Percentiles rank a stretch among this genome's conserved stretches.
Evolutionary conservation across 1,284 basidiomycete genomes (phyloP).

Genomic region (Volvariella volvacea): DNA sequence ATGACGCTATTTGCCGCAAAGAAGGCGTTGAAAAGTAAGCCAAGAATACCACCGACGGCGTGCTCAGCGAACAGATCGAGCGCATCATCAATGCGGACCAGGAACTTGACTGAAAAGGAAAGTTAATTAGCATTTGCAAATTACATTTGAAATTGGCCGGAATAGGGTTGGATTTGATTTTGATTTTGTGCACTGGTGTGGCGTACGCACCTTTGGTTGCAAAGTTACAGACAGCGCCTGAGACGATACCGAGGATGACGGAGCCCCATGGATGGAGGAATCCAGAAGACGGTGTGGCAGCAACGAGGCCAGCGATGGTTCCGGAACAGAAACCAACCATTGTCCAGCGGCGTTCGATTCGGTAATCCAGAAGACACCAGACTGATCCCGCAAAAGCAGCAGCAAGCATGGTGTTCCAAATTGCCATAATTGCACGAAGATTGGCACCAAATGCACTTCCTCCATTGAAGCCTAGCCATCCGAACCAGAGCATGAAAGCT

Average conservation of each 20-base stretch:
- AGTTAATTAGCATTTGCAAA: conserved; percentile 10
- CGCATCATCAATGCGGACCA: conserved; percentile 71
- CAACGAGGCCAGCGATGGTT: conserved; percentile 86
- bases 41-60: conserved; percentile 85
- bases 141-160: conserved; percentile 8
- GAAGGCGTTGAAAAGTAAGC: conserved; percentile 72
- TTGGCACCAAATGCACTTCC: conserved; percentile 88
- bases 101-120: conserved; percentile 49
- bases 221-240: conserved; percentile 79
- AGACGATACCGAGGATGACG: conserved; percentile 72
- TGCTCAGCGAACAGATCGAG: conserved; percentile 90
- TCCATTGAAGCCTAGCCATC: conserved; percentile 70
- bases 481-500: conserved; percentile 80
- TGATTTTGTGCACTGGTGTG: not conserved
- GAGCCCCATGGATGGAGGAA: conserved; percentile 64
- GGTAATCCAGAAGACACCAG: conserved; percentile 88
- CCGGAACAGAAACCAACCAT: conserved; percentile 89
- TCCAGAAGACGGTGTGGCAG: conserved; percentile 80
- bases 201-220: conserved; percentile 69
- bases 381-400: conserved; percentile 74
- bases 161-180: conserved; percentile 2
- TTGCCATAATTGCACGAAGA: conserved; percentile 79
- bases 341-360: conserved; percentile 74
- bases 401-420: conserved; percentile 85
- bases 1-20: conserved; percentile 67